Evolutionary conservation across 257 asterid genomes (phyloP).

Genomic region (Solanum raphanifolium): DNA sequence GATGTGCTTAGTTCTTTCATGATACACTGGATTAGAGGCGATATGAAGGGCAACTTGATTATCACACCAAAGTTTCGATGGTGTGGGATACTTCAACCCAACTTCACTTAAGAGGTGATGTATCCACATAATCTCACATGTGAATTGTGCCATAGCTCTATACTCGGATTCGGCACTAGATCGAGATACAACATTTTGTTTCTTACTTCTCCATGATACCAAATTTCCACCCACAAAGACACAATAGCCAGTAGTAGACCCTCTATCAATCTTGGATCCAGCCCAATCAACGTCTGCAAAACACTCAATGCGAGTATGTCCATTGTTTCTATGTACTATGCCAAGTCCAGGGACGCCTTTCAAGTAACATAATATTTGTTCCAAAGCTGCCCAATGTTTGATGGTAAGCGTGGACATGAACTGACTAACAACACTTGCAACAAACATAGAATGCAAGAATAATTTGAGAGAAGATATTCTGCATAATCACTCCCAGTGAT

Average conservation of each 20-base stretch:
- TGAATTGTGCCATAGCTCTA: not conserved
- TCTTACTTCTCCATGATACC: not conserved
- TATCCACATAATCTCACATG: not conserved
- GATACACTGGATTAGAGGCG: not conserved
- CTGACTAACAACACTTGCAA: not conserved
- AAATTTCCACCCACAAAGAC: not conserved
- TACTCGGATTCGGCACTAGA: not conserved
- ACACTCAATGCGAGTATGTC: not conserved
- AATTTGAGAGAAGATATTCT: not conserved
- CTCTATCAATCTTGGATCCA: not conserved
- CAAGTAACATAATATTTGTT: not conserved
- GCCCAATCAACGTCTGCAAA: not conserved
- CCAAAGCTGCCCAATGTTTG: not conserved
- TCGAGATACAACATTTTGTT: not conserved
- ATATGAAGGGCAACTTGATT: not conserved
- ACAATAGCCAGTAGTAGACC: too few species aligned
- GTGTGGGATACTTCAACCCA: not conserved
- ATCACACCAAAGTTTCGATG: not conserved
- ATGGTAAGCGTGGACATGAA: not conserved
- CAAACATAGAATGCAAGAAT: not conserved
- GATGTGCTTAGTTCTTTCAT: not conserved
- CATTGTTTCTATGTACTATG: not conserved
- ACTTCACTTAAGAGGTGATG: not conserved
- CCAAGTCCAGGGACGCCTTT: not conserved
- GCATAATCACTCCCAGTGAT: not conserved